Evolutionary conservation across 495 filamentous ascomycete species (phyloP).

Genomic region (Platismatia glauca): DNA sequence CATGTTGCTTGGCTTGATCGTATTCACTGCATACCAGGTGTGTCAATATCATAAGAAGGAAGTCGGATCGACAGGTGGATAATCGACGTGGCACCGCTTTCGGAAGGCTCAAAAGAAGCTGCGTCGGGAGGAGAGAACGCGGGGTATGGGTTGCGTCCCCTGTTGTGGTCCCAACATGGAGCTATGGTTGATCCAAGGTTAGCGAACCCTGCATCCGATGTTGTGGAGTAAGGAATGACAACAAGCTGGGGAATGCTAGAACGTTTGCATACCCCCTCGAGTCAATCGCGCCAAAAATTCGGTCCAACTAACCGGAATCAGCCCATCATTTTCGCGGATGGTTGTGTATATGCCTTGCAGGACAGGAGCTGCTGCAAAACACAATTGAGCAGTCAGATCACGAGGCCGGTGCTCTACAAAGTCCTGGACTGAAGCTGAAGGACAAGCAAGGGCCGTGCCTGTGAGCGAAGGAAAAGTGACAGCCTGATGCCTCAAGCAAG

Average conservation of each 20-base stretch:
- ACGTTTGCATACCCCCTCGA: slow-evolving; percentile 11
- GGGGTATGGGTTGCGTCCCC: slow-evolving; percentile 10
- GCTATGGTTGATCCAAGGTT: slow-evolving; percentile 6
- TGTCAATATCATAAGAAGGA: neutral
- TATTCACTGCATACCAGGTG: neutral
- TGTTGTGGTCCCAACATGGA: slow-evolving; percentile 11
- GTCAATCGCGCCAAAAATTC: neutral
- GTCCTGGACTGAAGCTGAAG: too few relatives aligned
- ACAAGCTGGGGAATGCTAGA: slow-evolving; percentile 11
- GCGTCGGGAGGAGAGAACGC: slow-evolving; percentile 3
- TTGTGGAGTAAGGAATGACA: slow-evolving; percentile 15
- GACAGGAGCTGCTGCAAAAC: neutral
- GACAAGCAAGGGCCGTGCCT: slow-evolving; percentile 1
- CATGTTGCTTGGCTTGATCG: slow-evolving; percentile 22
- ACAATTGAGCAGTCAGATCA: neutral
- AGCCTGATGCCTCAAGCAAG: neutral
- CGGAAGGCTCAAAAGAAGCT: neutral
- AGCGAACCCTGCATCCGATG: slow-evolving; percentile 2
- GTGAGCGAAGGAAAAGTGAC: neutral
- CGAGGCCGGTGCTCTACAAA: too few relatives aligned
- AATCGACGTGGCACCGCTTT: slow-evolving; percentile 8
- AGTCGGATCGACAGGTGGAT: neutral
- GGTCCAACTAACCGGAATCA: neutral
- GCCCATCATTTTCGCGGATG: slow-evolving; percentile 1
- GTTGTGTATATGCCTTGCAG: neutral